Evolutionary conservation across 305 asterid genomes (phyloP).

Genomic region (Rubia balearica): DNA sequence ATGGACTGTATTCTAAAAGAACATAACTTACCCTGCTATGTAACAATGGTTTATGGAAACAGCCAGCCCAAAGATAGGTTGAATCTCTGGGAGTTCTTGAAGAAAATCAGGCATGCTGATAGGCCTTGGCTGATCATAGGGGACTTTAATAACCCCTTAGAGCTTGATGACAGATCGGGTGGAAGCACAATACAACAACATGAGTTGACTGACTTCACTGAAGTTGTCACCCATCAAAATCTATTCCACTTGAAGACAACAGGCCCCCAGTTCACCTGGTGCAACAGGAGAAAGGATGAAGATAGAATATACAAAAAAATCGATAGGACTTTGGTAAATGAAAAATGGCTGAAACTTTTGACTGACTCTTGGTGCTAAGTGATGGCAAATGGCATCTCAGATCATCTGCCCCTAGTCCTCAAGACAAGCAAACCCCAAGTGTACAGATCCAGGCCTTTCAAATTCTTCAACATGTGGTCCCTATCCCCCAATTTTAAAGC

Average conservation of each 20-base stretch:
- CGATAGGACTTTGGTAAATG: neutral
- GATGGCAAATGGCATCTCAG: neutral
- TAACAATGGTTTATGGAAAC: neutral
- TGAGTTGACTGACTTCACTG: neutral
- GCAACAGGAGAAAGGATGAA: neutral
- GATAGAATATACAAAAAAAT: neutral
- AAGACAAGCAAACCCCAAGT: neutral
- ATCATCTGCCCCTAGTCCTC: neutral
- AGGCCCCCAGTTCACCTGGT: neutral
- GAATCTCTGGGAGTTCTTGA: neutral
- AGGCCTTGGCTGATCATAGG: neutral
- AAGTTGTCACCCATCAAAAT: rapidly evolving
- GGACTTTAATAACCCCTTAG: neutral
- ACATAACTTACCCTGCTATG: too few species aligned
- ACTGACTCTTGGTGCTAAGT: neutral
- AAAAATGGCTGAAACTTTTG: neutral
- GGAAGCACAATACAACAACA: neutral
- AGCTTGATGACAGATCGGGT: neutral
- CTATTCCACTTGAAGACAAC: neutral
- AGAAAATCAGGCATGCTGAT: neutral
- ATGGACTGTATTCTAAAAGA: neutral
- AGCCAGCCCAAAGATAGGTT: neutral
- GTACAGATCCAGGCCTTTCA: neutral
- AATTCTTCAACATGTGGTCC: neutral
- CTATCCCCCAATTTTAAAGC: neutral